A percentile compares a stretch with the other conserved stretches of the same genome.
Evolutionary conservation across 441 rosid genomes (phyloP).

Genomic region (Pelargonium fulgidum): DNA sequence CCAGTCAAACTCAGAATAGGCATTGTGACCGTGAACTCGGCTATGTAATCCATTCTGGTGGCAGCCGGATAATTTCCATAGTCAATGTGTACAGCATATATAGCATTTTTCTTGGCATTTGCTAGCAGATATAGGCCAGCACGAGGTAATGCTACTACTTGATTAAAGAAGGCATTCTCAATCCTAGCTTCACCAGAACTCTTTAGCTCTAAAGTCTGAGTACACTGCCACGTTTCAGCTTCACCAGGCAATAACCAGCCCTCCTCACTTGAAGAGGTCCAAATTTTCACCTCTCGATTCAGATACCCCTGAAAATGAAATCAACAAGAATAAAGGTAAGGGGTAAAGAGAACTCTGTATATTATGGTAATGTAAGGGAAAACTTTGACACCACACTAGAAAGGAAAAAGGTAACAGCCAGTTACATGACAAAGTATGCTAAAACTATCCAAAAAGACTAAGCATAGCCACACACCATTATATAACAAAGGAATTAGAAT

Average conservation of each 20-base stretch:
- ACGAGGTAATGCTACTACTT: constrained; percentile 62
- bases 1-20: constrained; percentile 67
- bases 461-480: background rate
- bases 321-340: constrained; percentile 6
- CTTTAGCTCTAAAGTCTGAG: constrained; percentile 67
- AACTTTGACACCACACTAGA: background rate
- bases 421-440: constrained; percentile 4
- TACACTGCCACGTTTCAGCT: constrained; percentile 68
- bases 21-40: constrained; percentile 84
- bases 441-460: background rate
- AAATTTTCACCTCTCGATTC: constrained; percentile 77
- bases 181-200: constrained; percentile 53
- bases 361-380: background rate
- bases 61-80: constrained; percentile 71
- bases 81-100: constrained; percentile 77
- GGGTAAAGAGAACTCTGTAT: background rate
- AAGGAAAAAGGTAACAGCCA: background rate
- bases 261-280: constrained; percentile 73
- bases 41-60: constrained; percentile 71
- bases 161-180: constrained; percentile 78
- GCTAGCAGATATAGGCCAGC: constrained; percentile 72
- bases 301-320: constrained; percentile 54
- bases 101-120: constrained; percentile 84
- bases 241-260: constrained; percentile 80
- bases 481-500: constrained; percentile 16